Conservation (phyloP, 2,329 filamentous ascomycete genomes). For the Fusarium tupiense region DNA sequence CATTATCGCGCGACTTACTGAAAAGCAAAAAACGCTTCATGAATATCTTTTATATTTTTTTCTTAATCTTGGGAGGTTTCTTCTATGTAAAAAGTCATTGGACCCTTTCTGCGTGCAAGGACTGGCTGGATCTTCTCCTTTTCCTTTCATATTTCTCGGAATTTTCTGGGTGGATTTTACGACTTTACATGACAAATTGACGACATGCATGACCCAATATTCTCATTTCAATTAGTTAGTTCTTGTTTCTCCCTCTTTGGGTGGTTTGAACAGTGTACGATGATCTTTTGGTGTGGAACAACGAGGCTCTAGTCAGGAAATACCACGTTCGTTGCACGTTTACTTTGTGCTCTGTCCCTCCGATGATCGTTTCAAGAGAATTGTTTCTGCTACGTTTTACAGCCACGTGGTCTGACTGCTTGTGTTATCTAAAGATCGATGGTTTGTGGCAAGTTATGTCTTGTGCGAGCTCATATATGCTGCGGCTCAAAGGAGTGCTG, state of each 20-base stretch:
- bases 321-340: slow-evolving; percentile 28
- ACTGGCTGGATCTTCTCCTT: neutral
- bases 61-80: neutral
- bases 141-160: neutral
- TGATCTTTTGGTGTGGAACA: neutral
- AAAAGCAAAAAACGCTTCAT: slow-evolving; percentile 1
- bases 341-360: slow-evolving; percentile 13
- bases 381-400: slow-evolving; percentile 16
- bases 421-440: neutral
- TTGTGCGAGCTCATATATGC: neutral
- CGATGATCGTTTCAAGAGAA: slow-evolving; percentile 6
- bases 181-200: slow-evolving; percentile 27
- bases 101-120: neutral
- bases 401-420: slow-evolving; percentile 18
- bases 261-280: slow-evolving; percentile 1
- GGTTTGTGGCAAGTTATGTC: neutral
- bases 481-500: neutral
- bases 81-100: slow-evolving; percentile 1
- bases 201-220: neutral
- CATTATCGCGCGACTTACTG: slow-evolving; percentile 27
- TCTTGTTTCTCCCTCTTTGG: neutral
- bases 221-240: neutral
- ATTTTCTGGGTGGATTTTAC: neutral
- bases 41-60: neutral
- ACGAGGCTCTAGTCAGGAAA: slow-evolving; percentile 14